Evolutionary conservation across 2,329 filamentous ascomycete species (phyloP).

Genomic region (Endocalyx cinctus): DNA sequence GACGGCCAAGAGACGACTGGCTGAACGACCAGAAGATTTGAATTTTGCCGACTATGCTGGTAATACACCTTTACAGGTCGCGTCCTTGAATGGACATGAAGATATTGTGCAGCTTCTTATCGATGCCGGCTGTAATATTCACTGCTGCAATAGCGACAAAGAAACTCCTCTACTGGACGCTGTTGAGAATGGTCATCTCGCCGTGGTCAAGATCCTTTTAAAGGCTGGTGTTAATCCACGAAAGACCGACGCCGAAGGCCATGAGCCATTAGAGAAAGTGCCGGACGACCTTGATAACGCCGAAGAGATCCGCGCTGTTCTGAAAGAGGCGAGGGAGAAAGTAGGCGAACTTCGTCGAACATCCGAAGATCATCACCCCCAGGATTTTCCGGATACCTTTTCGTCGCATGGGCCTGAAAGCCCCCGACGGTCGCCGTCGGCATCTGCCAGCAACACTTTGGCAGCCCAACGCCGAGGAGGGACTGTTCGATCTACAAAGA

Average conservation of each 20-base stretch:
- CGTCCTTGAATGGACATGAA: conserved; percentile 78
- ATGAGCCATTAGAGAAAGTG: conserved; percentile 84
- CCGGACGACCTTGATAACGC: conserved; percentile 70
- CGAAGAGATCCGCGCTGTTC: conserved; percentile 68
- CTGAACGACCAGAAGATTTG: conserved; percentile 79
- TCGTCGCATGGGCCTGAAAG: conserved; percentile 55
- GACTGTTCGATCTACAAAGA: conserved; percentile 58
- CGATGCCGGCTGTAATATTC: conserved; percentile 76
- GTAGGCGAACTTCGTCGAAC: conserved; percentile 49
- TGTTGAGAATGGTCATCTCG: conserved; percentile 89
- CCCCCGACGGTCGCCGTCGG: conserved; percentile 52
- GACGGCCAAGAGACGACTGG: conserved; percentile 66
- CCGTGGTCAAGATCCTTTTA: conserved; percentile 79
- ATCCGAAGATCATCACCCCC: conserved; percentile 53
- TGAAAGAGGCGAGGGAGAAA: conserved; percentile 57
- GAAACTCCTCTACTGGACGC: conserved; percentile 95
- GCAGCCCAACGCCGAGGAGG: conserved; percentile 45
- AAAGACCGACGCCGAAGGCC: conserved; percentile 84
- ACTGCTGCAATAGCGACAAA: conserved; percentile 74
- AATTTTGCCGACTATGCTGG: conserved; percentile 89
- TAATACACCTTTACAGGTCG: conserved; percentile 94
- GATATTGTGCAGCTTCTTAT: conserved; percentile 86
- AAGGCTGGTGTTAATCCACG: conserved; percentile 87
- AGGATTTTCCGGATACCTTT: conserved; percentile 42
- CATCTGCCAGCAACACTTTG: conserved; percentile 25